Evolutionary conservation across 805 yeast species (phyloP).

Genomic region (Zygosaccharomyces bisporus): DNA sequence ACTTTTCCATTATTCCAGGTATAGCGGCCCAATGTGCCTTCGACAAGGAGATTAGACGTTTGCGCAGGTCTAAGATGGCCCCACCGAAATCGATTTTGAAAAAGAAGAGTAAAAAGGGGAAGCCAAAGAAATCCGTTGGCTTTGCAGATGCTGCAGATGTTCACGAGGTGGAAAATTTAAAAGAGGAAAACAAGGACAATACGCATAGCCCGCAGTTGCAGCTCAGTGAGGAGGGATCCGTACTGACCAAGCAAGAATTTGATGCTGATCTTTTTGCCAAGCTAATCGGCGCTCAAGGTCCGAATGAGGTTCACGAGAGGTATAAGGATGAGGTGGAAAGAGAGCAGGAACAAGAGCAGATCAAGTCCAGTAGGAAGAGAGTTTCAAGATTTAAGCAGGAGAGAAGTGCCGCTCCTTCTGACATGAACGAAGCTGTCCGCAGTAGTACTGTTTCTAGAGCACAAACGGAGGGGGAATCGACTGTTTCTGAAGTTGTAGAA

Average conservation of each 20-base stretch:
- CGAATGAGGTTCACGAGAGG: slow-evolving; percentile 32
- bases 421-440: too few species aligned
- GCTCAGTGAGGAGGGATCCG: not conserved
- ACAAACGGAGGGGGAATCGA: too few species aligned
- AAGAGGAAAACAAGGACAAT: slow-evolving; percentile 32
- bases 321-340: slow-evolving; percentile 17
- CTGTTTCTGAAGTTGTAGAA: too few species aligned
- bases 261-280: slow-evolving; percentile 34
- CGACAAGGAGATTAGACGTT: slow-evolving; percentile 26
- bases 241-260: slow-evolving; percentile 23
- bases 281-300: slow-evolving; percentile 32
- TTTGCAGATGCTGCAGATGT: slow-evolving; percentile 35
- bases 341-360: slow-evolving; percentile 5
- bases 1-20: slow-evolving; percentile 25
- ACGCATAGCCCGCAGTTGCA: slow-evolving; percentile 19
- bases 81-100: slow-evolving; percentile 20
- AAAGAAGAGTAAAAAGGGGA: slow-evolving; percentile 7
- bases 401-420: slow-evolving; percentile 13
- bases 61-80: slow-evolving; percentile 14
- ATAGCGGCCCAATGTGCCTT: slow-evolving; percentile 25
- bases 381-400: slow-evolving; percentile 34
- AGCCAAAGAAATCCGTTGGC: slow-evolving; percentile 30
- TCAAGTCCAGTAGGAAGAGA: slow-evolving; percentile 18
- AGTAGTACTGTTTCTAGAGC: too few species aligned
- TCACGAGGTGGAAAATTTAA: slow-evolving; percentile 34